Evolutionary conservation across 139 green algal genomes (phyloP).

Genomic region (Closterium sp.): DNA sequence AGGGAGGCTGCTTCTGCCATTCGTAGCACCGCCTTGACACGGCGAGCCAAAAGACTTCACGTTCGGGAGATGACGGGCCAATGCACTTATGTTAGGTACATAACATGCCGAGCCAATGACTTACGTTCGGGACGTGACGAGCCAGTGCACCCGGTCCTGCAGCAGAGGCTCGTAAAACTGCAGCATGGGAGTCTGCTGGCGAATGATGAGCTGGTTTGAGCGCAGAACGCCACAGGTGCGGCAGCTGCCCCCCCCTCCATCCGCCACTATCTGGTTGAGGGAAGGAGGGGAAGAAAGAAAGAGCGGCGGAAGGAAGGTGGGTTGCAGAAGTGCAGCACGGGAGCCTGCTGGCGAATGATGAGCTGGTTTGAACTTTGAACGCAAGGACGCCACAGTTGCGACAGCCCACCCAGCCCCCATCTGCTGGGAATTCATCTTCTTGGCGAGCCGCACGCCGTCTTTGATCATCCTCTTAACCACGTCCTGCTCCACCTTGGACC

Average conservation of each 20-base stretch:
- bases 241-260: slow-evolving; percentile 28
- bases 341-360: neutral
- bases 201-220: slow-evolving; percentile 28
- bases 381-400: neutral
- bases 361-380: neutral
- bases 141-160: slow-evolving; percentile 6
- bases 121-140: slow-evolving; percentile 7
- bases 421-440: slow-evolving; percentile 11
- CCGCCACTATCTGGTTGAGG: slow-evolving; percentile 16
- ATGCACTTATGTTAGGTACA: no score
- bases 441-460: slow-evolving; percentile 3
- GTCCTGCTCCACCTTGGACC: neutral
- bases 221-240: slow-evolving; percentile 36
- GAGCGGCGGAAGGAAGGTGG: no score
- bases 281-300: no score
- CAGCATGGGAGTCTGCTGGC: slow-evolving; percentile 14
- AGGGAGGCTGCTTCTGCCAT: no score
- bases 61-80: no score
- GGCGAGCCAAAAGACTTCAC: no score
- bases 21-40: no score
- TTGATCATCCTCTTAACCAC: slow-evolving; percentile 1
- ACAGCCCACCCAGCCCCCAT: neutral
- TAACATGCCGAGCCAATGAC: neutral
- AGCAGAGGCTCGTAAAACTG: slow-evolving; percentile 36
- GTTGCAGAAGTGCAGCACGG: no score